phyloP scores from a whole-genome alignment of 306 rosid genomes.

The Quercus ilex region DNA sequence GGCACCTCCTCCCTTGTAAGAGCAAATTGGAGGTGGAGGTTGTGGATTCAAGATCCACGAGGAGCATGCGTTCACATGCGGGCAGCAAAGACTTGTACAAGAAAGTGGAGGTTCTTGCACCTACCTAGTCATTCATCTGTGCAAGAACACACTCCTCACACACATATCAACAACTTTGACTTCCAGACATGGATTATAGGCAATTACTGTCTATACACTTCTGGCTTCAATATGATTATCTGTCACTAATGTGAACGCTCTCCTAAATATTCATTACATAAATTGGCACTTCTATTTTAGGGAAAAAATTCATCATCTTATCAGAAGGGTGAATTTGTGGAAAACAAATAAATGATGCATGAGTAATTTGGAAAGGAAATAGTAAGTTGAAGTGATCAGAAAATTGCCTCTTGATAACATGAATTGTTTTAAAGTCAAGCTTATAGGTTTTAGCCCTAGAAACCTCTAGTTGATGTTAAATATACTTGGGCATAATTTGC shows the following conservation, averaged over 20 bases:
- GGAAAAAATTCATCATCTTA: not conserved
- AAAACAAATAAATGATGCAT: not conserved
- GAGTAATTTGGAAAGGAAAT: not conserved
- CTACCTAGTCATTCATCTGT: not conserved
- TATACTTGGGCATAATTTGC: no score
- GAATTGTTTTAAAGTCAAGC: not conserved
- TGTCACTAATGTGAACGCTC: no score
- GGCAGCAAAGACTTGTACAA: not conserved
- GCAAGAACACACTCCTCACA: not conserved
- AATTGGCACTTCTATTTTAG: not conserved
- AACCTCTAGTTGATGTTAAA: no score
- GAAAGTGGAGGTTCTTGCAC: not conserved
- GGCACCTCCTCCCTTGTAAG: no score
- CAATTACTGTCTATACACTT: no score
- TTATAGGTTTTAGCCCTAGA: not conserved
- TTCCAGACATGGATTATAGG: no score
- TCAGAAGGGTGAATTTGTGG: not conserved
- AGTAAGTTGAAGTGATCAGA: not conserved
- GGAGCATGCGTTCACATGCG: not conserved
- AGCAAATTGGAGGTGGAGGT: no score
- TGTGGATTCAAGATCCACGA: no score
- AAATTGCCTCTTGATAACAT: not conserved
- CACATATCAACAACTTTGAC: no score
- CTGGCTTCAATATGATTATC: no score
- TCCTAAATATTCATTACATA: no score